Conservation (phyloP, 495 filamentous ascomycete genomes). For the Terfezia boudieri region DNA sequence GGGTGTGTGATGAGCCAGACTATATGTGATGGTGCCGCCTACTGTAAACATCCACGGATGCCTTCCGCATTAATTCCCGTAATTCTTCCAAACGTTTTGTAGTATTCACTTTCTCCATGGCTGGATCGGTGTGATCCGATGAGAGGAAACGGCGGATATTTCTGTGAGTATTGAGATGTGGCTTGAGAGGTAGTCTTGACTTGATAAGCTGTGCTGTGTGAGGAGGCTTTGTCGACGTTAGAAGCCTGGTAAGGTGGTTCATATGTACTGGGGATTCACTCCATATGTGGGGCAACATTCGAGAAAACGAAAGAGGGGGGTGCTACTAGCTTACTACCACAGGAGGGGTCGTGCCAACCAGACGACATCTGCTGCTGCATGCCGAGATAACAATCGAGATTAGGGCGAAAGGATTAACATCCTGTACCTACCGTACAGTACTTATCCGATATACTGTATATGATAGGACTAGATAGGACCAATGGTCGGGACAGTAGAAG, state of each 20-base stretch:
- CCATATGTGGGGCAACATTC: no score
- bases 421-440: no score
- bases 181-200: background rate
- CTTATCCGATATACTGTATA: no score
- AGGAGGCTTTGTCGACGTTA: background rate
- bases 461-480: no score
- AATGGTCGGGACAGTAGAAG: no score
- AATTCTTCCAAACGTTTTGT: conserved; percentile 51
- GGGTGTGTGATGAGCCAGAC: conserved; percentile 1
- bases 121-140: conserved; percentile 19
- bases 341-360: no score
- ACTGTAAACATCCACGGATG: conserved; percentile 86
- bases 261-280: background rate
- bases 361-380: no score
- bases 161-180: background rate
- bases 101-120: conserved; percentile 75
- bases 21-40: conserved; percentile 20
- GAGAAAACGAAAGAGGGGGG: no score
- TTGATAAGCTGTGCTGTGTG: no score
- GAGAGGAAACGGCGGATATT: conserved; percentile 9
- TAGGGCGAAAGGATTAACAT: no score
- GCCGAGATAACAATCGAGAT: no score
- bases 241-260: conserved; percentile 1
- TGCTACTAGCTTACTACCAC: no score
- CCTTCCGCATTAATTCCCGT: conserved; percentile 52